These are phyloP conservation scores for Micractinium sp. DNA, from an alignment of 139 green algal species.

Conservation along the genomic window DNA sequence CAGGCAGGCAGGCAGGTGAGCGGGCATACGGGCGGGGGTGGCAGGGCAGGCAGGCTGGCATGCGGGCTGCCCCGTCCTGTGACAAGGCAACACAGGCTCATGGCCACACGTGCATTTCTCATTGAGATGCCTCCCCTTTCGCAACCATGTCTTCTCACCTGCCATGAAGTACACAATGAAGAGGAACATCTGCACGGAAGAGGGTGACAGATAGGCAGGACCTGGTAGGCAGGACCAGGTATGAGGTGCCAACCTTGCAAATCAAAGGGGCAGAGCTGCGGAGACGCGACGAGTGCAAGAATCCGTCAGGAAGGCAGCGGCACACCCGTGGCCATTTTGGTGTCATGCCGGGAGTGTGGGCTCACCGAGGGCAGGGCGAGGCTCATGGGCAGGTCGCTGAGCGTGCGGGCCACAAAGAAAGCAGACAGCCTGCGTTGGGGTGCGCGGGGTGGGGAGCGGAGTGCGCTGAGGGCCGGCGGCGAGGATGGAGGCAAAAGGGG, in stretches of 20 bases:
- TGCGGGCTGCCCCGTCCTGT: too few relatives aligned
- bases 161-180: constrained; percentile 12
- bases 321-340: too few relatives aligned
- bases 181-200: not conserved
- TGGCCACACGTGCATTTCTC: too few relatives aligned
- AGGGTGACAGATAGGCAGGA: too few relatives aligned
- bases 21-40: too few relatives aligned
- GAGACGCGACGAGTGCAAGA: constrained; percentile 32
- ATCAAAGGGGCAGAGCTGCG: too few relatives aligned
- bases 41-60: too few relatives aligned
- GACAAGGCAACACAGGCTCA: too few relatives aligned
- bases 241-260: not conserved
- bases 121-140: too few relatives aligned
- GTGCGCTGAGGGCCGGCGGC: not conserved
- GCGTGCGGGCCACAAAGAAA: constrained; percentile 81
- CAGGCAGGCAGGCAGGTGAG: too few relatives aligned
- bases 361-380: constrained; percentile 52
- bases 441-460: not conserved
- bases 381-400: constrained; percentile 81
- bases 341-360: too few relatives aligned
- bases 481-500: not conserved
- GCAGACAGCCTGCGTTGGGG: constrained; percentile 58
- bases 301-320: constrained; percentile 53
- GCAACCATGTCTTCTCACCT: not conserved
- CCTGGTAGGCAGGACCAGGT: too few relatives aligned